Evolutionary conservation across 1,284 basidiomycete genomes (phyloP), one percentile per base, ranked within the genome.

Genomic region (Leucoagaricus sp.): DNA sequence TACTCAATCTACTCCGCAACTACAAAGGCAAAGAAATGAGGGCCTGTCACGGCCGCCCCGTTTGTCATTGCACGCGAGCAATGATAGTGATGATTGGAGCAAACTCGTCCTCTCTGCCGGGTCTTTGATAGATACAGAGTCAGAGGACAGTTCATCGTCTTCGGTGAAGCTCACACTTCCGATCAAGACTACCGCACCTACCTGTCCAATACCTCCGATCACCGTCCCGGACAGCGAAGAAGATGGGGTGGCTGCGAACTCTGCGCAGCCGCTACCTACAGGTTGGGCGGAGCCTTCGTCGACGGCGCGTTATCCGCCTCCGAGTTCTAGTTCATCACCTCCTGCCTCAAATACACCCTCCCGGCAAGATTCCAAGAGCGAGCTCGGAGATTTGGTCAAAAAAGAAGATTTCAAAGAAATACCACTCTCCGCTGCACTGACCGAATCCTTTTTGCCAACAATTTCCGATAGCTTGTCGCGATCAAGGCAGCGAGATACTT

Each of bases 21-120:
- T 34, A 42, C 44, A 54, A 62, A 60, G 60, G 62, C 62, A 60
- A 55, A 56, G 53, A 58, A 45, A 57, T 59, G 10, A 73, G 74
- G 50, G 70, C 72, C 12, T 65, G 71, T 4, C 66, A 70, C 0
- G 67, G 19, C 80, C 84, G 2, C 84, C 85, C 6, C 76, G 85
- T 17, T 61, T 86, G 47, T 85, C 83, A 1, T 69, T 86, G 17
- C 79, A 82, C 60, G 67, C 69, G 36, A 63, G 61, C 19, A 62
- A 64, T 26, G 72, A 69, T 28, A 71, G 69, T 58, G 61, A 67
- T 23, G 74, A 75, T 57, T 75, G 74, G 74, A 69, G 69, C 21
- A 69, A 73, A 51, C 65, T 72, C 8, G 49, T 75, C 38, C 60
- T 75, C 1, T 71, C 70, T 21, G 72, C 54, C 44, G 44, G 47